phyloP scores from a whole-genome alignment of 1,284 basidiomycete genomes.

The Gymnopus androsaceus region DNA sequence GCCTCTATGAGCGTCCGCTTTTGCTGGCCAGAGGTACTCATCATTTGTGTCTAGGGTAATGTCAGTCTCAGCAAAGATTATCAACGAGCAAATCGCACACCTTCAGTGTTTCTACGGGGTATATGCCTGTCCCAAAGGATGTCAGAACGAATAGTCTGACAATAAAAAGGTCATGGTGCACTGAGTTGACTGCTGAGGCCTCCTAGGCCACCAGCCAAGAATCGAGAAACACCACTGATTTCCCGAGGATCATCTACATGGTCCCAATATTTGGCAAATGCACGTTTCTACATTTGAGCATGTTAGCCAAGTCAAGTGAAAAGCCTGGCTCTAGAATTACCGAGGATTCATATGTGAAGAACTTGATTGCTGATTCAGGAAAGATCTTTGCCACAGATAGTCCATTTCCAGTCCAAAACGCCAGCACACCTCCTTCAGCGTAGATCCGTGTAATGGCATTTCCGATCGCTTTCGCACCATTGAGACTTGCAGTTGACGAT shows the following conservation, averaged over 20 bases:
- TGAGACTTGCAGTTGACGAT: conserved; percentile 45
- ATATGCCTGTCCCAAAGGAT: conserved; percentile 61
- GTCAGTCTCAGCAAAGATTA: neutral
- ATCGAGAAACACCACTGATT: conserved; percentile 90
- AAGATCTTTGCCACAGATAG: conserved; percentile 90
- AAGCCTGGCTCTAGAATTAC: conserved; percentile 46
- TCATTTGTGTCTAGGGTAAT: conserved; percentile 81
- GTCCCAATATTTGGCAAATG: conserved; percentile 93
- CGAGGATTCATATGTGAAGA: conserved; percentile 92
- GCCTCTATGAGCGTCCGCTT: conserved; percentile 63
- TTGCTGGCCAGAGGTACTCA: conserved; percentile 73
- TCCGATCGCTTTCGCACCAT: conserved; percentile 70
- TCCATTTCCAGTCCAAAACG: conserved; percentile 93
- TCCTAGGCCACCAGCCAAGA: conserved; percentile 94
- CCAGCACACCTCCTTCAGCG: conserved; percentile 82
- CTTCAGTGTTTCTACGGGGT: conserved; percentile 88
- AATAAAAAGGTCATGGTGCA: conserved; percentile 37
- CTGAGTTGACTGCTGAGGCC: conserved; percentile 93
- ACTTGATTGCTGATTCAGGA: conserved; percentile 98
- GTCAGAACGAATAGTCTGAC: conserved; percentile 21
- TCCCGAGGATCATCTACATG: conserved; percentile 86
- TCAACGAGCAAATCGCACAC: conserved; percentile 34
- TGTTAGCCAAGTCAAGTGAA: conserved; percentile 1
- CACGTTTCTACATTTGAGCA: conserved; percentile 68
- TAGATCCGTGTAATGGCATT: conserved; percentile 82